phyloP scores from a whole-genome alignment of 805 yeast genomes.

The Metschnikowia chrysomelidarum region DNA sequence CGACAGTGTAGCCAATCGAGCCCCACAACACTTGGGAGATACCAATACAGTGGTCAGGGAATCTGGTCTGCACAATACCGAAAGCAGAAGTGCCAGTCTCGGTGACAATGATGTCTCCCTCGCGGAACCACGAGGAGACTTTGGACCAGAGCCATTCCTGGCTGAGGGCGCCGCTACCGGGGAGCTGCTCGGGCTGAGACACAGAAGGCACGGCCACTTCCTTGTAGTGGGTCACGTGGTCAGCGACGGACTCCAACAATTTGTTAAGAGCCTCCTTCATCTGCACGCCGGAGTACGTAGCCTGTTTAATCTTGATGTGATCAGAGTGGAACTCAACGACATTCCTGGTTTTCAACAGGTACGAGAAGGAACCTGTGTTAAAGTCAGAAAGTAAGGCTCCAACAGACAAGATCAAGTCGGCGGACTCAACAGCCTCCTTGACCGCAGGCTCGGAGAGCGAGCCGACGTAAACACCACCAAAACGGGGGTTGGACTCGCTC shows the following conservation, averaged over 20 bases:
- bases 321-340: constrained; percentile 77
- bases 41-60: constrained; percentile 22
- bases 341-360: constrained; percentile 69
- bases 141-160: constrained; percentile 25
- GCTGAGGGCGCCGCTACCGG: constrained; percentile 22
- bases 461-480: constrained; percentile 85
- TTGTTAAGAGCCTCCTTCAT: constrained; percentile 48
- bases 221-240: constrained; percentile 39
- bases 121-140: constrained; percentile 23
- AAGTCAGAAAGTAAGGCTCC: constrained; percentile 85
- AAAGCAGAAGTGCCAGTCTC: constrained; percentile 27
- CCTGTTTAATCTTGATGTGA: constrained; percentile 64
- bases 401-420: constrained; percentile 72
- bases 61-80: constrained; percentile 24
- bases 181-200: constrained; percentile 46
- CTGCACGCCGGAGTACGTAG: constrained; percentile 68
- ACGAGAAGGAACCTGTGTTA: constrained; percentile 85
- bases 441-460: constrained; percentile 71
- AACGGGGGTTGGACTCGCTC: constrained; percentile 54
- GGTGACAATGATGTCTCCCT: constrained; percentile 24
- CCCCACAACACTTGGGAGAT: constrained; percentile 28
- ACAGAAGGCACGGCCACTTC: constrained; percentile 56
- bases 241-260: constrained; percentile 33
- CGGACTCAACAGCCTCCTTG: constrained; percentile 63
- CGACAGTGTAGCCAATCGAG: constrained; percentile 26